Evolutionary conservation across 1,284 basidiomycete species (phyloP), one percentile per base, ranked within the genome.

Genomic region (Flammula alnicola): DNA sequence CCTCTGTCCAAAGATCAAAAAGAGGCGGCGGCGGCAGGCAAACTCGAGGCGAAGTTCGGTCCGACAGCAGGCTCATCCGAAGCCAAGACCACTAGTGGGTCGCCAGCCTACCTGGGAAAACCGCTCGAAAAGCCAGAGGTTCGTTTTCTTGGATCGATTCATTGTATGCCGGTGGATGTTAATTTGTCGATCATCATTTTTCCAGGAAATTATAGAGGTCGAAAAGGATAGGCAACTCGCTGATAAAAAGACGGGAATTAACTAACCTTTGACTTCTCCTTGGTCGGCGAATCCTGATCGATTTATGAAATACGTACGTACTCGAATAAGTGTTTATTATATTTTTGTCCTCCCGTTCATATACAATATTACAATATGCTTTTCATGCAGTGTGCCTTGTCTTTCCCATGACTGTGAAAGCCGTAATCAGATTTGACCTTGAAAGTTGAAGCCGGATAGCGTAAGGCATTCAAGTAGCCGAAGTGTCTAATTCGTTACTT

Each of bases 61-160:
- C 27, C 7, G 8, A 12, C 35, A 2, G 5, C 3, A 2, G 19
- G 9, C 10, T 5, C 14, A 3, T 8, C 16, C 11, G 3, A 3
- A n/a, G 4, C 20, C 36, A 19, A 16, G 8, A 3, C 11, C 14
- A 12, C 17, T 1, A 17, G 29, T 16, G 22, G 26, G 9, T 19
- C 26, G 8, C 25, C 19, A 14, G 33, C 26, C 35, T 37, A 46
- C 30, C 38, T 40, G 11, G 37, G 38, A 17, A 39, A 40, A 16
- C 44, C 44, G 9, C 9, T 46, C 16, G 20, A 33, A 1, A 44
- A 30, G 27, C 31, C 14, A 31, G 35, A 37, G 27, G 44, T 39
- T 5, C 5, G 44, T 36, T 26, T 4, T 10, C 14, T 12, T 33
- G 30, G 16, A 11, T 32, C n/a, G n/a, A 40, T 14, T 3, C 16